A percentile compares a stretch with the other conserved stretches of the same genome.
phyloP scores from a whole-genome alignment of 768 basidiomycete species.

The Hericium erinaceus region DNA sequence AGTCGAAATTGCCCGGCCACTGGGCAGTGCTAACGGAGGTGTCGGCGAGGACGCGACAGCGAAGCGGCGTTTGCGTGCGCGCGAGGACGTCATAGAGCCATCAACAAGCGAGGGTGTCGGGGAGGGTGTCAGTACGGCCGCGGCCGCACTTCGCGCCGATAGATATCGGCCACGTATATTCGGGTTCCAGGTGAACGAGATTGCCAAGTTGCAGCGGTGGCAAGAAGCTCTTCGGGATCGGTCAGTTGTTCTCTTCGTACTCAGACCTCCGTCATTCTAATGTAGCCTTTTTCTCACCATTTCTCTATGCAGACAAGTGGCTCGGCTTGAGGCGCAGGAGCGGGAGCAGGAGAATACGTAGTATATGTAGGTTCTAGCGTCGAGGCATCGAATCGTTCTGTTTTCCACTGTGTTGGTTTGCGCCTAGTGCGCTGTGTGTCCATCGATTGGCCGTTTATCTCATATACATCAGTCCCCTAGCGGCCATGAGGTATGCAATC shows the following conservation, averaged over 20 bases:
- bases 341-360: conserved; percentile 2
- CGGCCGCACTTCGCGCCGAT: conserved; percentile 83
- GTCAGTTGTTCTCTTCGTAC: conserved; percentile 30
- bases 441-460: too few relatives aligned
- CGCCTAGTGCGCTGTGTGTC: too few relatives aligned
- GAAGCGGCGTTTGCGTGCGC: conserved; percentile 17
- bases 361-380: background rate
- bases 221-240: conserved; percentile 87
- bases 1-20: conserved; percentile 24
- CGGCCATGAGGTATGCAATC: too few relatives aligned
- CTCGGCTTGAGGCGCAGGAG: conserved; percentile 12
- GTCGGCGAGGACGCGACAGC: conserved; percentile 22
- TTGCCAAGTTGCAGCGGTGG: conserved; percentile 90
- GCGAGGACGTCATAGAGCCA: conserved; percentile 41
- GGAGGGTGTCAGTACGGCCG: conserved; percentile 68
- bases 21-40: conserved; percentile 18
- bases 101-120: conserved; percentile 42
- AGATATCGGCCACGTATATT: conserved; percentile 90
- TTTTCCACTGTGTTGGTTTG: background rate
- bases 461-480: too few relatives aligned
- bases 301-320: conserved; percentile 6
- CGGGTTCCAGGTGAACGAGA: conserved; percentile 94
- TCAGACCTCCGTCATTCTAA: background rate
- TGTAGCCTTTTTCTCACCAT: background rate
- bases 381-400: background rate